Percentiles rank a stretch among this genome's conserved stretches.
These are phyloP conservation scores for Ceratobasidium sp. DNA, from an alignment of 1,284 basidiomycete species.

Conservation along the genomic window DNA sequence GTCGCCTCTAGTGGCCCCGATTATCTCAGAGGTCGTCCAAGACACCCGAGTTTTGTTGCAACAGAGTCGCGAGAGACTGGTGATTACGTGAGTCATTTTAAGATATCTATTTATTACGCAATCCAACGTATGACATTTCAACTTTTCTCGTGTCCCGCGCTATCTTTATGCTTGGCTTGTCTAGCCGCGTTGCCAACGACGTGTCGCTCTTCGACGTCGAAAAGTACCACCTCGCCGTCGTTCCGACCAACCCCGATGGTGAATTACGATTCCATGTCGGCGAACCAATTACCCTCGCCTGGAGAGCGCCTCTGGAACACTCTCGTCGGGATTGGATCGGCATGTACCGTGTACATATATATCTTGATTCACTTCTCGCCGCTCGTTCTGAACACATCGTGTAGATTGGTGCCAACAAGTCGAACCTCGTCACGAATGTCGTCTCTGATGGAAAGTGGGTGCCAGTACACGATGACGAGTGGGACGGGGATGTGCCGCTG, in stretches of 20 bases:
- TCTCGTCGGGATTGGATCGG: conserved; percentile 98
- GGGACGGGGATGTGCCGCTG: conserved; percentile 87
- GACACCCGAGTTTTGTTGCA: conserved; percentile 94
- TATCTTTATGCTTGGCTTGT: background rate
- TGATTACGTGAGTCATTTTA: conserved; percentile 78
- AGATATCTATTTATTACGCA: background rate
- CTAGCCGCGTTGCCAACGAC: conserved; percentile 84
- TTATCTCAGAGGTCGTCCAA: conserved; percentile 84
- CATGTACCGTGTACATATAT: conserved; percentile 76
- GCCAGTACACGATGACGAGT: conserved; percentile 91
- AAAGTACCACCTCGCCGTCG: conserved; percentile 79
- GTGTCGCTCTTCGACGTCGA: conserved; percentile 81
- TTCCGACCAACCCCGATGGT: conserved; percentile 64
- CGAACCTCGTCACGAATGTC: conserved; percentile 85
- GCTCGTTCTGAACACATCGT: conserved; percentile 33
- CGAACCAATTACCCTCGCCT: conserved; percentile 86
- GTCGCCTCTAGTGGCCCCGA: conserved; percentile 63
- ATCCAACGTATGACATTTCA: too few species aligned
- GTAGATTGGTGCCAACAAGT: conserved; percentile 88
- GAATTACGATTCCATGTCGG: conserved; percentile 86
- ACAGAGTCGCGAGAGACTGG: conserved; percentile 87
- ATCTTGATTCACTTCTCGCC: background rate
- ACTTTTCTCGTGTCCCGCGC: background rate
- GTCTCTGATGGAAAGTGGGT: conserved; percentile 89
- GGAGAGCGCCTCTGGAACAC: conserved; percentile 89